Base-by-base conservation (phyloP, 495 filamentous ascomycete genomes). In the Cercophora sp. region DNA sequence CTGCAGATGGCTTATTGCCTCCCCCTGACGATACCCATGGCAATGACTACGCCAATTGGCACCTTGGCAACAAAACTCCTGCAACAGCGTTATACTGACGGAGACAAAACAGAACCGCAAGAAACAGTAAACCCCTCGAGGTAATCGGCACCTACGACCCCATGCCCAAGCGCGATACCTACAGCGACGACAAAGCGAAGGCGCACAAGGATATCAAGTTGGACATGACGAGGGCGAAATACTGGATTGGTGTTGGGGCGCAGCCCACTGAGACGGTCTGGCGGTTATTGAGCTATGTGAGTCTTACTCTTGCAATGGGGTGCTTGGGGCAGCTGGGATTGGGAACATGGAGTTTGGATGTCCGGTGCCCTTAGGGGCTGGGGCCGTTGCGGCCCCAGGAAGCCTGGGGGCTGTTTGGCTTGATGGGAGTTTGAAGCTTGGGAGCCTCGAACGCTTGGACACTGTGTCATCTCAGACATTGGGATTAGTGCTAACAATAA, bases 161-260 rank as follows among this genome's bases (percentile, higher is more conserved):
- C 1, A 77, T 95, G 36, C 93, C 93, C 19, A 83, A 85, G 63
- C 74, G 79, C 15, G 78, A 82, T 59, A 75, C 88, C 1, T 80
- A 82, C 55, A n/a, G n/a, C n/a, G 81, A 84, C 43, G 79, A 80
- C 57, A 78, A 82, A 52, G 84, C 81, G 8, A 82, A 80, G 48
- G 75, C 84, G 54, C 84, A 82, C 68, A 98, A 98, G 70, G 91
- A 97, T 50, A 87, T 98, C 60, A 83, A 88, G 49, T 77, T 98
- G 2, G 93, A 98, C 74, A 77, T 76, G 1, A 69, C 79, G 46
- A 77, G 93, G 41, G 87, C 91, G 47, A 85, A 87, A 69, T 98
- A 98, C 72, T 98, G 93, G 93, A 74, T 98, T 11, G 93, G 93
- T 66, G 91, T 96, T 8, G 93, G 93, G 3, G 93, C 93, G 32